phyloP scores from a whole-genome alignment of 371 early-diverging fungal species.

The Funneliformis caledonium region DNA sequence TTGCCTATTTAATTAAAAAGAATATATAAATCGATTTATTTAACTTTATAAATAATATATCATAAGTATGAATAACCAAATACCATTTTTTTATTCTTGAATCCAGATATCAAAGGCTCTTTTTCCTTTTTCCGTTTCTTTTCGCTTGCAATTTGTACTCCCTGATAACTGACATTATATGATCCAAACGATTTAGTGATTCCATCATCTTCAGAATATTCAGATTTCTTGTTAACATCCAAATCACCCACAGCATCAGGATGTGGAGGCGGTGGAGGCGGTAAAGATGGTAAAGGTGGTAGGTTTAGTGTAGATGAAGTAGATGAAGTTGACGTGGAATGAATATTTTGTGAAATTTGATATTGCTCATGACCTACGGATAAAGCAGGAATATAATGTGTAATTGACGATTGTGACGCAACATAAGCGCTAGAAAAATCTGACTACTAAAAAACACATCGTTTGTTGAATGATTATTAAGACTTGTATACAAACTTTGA shows the following conservation, averaged over 20 bases:
- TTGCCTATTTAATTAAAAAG: background rate
- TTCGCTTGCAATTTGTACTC: background rate
- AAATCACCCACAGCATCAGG: background rate
- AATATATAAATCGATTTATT: background rate
- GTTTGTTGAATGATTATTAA: background rate
- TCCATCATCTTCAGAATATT: constrained; percentile 2
- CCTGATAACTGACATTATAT: background rate
- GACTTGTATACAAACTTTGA: background rate
- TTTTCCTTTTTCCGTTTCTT: constrained; percentile 28
- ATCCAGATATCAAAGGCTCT: constrained; percentile 15
- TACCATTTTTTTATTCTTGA: constrained; percentile 32
- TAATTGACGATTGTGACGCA: background rate
- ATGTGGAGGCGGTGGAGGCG: constrained; percentile 2
- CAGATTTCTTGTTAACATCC: background rate
- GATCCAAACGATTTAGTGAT: background rate
- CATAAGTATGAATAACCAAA: background rate
- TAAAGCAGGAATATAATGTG: background rate
- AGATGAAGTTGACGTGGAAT: background rate
- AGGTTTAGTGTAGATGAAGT: background rate
- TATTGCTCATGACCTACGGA: background rate
- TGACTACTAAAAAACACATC: background rate
- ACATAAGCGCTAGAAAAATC: background rate
- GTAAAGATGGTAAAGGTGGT: constrained; percentile 13
- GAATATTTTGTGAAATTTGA: background rate
- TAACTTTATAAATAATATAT: background rate